Percentiles rank a stretch among this genome's conserved stretches.
phyloP scores from a whole-genome alignment of 2,329 filamentous ascomycete species.

The Ceratocystis papillata region DNA sequence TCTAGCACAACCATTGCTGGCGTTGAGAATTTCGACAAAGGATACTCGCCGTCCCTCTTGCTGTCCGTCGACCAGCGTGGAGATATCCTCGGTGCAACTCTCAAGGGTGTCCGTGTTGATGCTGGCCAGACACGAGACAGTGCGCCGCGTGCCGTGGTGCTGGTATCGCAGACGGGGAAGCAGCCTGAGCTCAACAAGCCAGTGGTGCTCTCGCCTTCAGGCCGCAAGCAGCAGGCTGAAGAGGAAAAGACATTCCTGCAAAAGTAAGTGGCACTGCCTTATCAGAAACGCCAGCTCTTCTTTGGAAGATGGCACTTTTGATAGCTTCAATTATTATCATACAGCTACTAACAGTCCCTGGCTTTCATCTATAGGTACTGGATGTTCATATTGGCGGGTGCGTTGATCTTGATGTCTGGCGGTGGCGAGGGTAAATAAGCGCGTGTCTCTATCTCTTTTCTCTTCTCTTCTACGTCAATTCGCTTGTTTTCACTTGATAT shows the following conservation, averaged over 20 bases:
- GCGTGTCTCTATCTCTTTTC: constrained; percentile 1
- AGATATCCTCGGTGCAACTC: constrained; percentile 39
- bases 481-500: constrained; percentile 5
- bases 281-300: neutral
- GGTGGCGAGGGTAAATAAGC: constrained; percentile 43
- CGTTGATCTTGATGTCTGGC: constrained; percentile 43
- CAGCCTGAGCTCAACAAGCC: constrained; percentile 53
- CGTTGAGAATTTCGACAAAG: constrained; percentile 49
- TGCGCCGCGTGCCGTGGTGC: constrained; percentile 47
- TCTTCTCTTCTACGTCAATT: constrained; percentile 12
- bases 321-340: neutral
- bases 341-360: constrained; percentile 1
- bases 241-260: constrained; percentile 56
- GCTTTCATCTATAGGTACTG: constrained; percentile 43
- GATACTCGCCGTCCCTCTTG: constrained; percentile 47
- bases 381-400: constrained; percentile 49
- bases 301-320: neutral
- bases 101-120: constrained; percentile 49
- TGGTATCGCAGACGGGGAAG: constrained; percentile 40
- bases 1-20: constrained; percentile 47
- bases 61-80: constrained; percentile 39
- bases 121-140: constrained; percentile 56
- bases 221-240: constrained; percentile 47
- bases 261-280: constrained; percentile 41
- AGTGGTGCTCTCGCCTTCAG: constrained; percentile 45